Evolutionary conservation across 352 stramenopile species (phyloP).

Genomic region (Phytophthora capsici): DNA sequence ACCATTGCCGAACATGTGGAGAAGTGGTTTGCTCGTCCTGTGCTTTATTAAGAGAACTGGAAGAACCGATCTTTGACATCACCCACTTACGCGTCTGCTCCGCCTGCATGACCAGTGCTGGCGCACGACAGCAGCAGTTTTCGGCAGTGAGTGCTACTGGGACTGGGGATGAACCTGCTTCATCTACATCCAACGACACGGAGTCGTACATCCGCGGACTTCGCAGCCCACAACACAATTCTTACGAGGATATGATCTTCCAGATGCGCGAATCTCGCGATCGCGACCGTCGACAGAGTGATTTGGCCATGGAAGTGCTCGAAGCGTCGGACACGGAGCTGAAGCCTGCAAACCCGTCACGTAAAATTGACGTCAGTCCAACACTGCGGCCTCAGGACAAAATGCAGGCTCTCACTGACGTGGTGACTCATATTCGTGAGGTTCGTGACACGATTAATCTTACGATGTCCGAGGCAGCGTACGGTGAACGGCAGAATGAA

Average conservation of each 20-base stretch:
- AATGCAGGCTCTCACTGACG: constrained; percentile 55
- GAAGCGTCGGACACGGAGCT: constrained; percentile 29
- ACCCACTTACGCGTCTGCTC: constrained; percentile 71
- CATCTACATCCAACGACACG: constrained; percentile 61
- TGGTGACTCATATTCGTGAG: constrained; percentile 71
- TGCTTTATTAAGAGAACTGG: constrained; percentile 60
- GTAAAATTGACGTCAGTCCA: constrained; percentile 21
- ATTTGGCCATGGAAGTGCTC: constrained; percentile 36
- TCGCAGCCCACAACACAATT: constrained; percentile 59
- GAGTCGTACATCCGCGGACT: constrained; percentile 58
- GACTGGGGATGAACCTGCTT: constrained; percentile 42
- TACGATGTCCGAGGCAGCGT: constrained; percentile 58
- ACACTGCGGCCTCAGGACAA: constrained; percentile 51
- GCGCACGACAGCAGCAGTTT: constrained; percentile 28
- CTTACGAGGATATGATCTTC: constrained; percentile 69
- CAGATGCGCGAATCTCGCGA: constrained; percentile 60
- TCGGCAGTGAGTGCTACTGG: constrained; percentile 18
- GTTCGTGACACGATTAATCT: constrained; percentile 76
- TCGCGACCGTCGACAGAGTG: constrained; percentile 50
- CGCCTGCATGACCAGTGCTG: constrained; percentile 57
- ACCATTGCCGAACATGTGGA: constrained; percentile 74
- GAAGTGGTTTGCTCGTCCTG: constrained; percentile 79
- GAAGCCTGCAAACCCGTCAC: constrained; percentile 19
- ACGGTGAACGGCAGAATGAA: constrained; percentile 43
- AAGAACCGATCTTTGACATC: constrained; percentile 77